Percentiles rank a stretch among this genome's conserved stretches.
phyloP scores from a whole-genome alignment of 306 rosid genomes.

The Lotus japonicus region DNA sequence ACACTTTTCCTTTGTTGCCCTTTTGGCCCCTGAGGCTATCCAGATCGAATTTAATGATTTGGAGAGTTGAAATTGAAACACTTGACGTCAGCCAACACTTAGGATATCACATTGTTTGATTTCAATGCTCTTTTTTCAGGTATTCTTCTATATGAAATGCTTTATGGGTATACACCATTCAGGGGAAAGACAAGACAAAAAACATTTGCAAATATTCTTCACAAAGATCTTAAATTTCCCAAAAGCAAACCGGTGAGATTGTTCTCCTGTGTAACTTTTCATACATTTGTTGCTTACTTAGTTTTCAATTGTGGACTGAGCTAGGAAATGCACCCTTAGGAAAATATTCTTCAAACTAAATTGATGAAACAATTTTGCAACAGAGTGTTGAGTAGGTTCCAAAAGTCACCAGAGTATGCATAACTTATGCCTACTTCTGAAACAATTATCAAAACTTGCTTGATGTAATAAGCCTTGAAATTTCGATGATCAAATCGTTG shows the following conservation, averaged over 20 bases:
- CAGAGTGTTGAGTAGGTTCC: background rate
- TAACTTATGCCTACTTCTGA: background rate
- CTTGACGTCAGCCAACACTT: too few relatives aligned
- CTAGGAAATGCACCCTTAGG: background rate
- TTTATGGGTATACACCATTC: slow-evolving; percentile 89
- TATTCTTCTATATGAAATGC: slow-evolving; percentile 36
- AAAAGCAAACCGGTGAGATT: slow-evolving; percentile 59
- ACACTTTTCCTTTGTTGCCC: too few relatives aligned
- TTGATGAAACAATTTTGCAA: background rate
- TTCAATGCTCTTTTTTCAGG: too few relatives aligned
- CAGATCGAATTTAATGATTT: too few relatives aligned
- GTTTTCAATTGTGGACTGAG: background rate
- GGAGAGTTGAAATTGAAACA: too few relatives aligned
- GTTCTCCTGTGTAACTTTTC: background rate
- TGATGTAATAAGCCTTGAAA: background rate
- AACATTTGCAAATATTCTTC: slow-evolving; percentile 89
- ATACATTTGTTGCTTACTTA: background rate
- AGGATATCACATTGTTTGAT: too few relatives aligned
- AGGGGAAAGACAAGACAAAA: slow-evolving; percentile 90
- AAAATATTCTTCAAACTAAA: background rate
- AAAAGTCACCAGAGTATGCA: background rate
- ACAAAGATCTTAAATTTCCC: slow-evolving; percentile 92
- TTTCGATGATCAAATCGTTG: too few relatives aligned
- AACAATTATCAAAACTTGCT: background rate
- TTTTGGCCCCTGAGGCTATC: too few relatives aligned